These are phyloP conservation scores for Geranium brycei DNA, from an alignment of 345 rosid genomes.

Conservation along the genomic window DNA sequence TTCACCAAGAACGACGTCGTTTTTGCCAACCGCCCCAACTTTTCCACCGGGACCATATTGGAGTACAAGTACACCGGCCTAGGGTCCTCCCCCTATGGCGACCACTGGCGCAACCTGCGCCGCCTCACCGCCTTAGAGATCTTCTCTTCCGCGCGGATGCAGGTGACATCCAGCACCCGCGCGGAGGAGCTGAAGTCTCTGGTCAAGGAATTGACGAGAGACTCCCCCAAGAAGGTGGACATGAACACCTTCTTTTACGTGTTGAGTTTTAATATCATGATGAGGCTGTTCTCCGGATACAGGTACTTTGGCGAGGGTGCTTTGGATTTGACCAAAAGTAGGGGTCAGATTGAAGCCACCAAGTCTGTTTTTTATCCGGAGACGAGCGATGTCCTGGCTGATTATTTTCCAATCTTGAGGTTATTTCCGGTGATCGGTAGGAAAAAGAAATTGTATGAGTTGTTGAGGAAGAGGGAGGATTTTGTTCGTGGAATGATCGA, in stretches of 20 bases:
- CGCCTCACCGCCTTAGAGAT: constrained; percentile 3
- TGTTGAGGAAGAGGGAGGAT: background rate
- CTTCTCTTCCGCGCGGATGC: background rate
- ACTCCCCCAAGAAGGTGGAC: background rate
- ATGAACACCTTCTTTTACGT: constrained; percentile 1
- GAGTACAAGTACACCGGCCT: constrained; percentile 2
- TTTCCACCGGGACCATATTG: background rate
- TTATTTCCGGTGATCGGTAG: background rate
- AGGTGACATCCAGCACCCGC: background rate
- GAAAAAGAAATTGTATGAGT: background rate
- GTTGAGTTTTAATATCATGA: constrained; percentile 1
- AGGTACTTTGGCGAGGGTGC: constrained; percentile 5
- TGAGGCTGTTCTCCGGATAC: constrained; percentile 6
- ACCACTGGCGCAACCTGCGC: constrained; percentile 5
- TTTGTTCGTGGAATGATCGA: constrained; percentile 1
- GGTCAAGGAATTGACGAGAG: background rate
- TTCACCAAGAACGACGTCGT: constrained; percentile 4
- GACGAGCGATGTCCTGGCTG: background rate
- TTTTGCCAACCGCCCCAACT: background rate
- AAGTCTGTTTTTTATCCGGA: background rate
- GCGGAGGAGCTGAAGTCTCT: constrained; percentile 1
- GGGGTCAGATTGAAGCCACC: background rate
- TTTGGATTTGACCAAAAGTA: background rate
- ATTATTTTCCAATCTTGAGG: constrained; percentile 1
- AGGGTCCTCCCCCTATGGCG: background rate